These are phyloP conservation scores for Sphaerobolus stellatus DNA, from an alignment of 1,284 basidiomycete species.

Conservation along the genomic window DNA sequence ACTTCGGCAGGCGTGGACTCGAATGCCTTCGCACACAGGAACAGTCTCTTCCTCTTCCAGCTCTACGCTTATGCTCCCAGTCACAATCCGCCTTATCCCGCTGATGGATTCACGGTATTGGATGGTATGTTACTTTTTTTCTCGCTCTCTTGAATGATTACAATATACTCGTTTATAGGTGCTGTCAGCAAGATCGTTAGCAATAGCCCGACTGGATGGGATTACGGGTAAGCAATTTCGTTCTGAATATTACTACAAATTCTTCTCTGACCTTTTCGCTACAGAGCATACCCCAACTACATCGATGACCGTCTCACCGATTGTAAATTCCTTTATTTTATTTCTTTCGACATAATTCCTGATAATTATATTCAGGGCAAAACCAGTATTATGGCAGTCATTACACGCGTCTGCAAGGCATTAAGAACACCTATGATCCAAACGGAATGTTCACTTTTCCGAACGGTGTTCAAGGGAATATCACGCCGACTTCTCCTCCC, in stretches of 20 bases:
- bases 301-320: constrained; percentile 3
- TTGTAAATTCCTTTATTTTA: not conserved
- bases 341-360: not conserved
- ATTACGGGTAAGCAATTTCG: not conserved
- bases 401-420: constrained; percentile 36
- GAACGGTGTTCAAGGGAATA: constrained; percentile 33
- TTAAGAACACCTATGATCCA: constrained; percentile 47
- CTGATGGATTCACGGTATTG: not conserved
- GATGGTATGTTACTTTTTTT: not conserved
- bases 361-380: not conserved
- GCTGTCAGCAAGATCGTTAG: not conserved
- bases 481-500: not conserved
- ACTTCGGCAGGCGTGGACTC: not conserved
- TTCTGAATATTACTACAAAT: not conserved
- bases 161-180: not conserved
- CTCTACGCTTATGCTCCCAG: not conserved
- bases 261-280: not conserved
- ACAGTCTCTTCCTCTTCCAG: not conserved
- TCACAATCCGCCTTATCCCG: not conserved
- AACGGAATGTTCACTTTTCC: constrained; percentile 41
- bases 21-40: not conserved
- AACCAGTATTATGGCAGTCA: constrained; percentile 32
- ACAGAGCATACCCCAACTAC: constrained; percentile 1
- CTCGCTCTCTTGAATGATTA: not conserved
- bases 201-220: not conserved